Conservation (phyloP, 139 green algal genomes). For the Volvox africanus region DNA sequence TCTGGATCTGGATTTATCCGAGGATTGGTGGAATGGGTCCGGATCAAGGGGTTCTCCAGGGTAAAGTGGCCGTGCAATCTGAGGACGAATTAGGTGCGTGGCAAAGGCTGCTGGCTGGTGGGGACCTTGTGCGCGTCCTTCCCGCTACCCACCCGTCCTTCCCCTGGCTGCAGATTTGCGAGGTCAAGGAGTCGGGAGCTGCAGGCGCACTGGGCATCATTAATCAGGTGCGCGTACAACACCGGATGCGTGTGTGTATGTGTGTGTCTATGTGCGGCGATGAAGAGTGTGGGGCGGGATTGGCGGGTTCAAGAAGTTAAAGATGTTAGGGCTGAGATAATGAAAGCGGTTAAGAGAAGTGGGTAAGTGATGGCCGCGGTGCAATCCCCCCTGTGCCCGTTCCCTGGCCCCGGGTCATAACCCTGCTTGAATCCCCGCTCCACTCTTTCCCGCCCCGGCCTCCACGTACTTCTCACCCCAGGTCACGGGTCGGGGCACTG, state of each 20-base stretch:
- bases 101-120: background rate
- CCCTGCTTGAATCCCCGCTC: background rate
- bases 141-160: background rate
- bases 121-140: background rate
- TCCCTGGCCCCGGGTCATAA: background rate
- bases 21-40: too few relatives aligned
- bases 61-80: too few relatives aligned
- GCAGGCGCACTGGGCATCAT: constrained; percentile 82
- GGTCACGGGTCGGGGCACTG: constrained; percentile 75
- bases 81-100: too few relatives aligned
- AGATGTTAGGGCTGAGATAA: too few relatives aligned
- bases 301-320: too few relatives aligned
- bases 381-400: background rate
- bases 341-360: too few relatives aligned
- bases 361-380: too few relatives aligned
- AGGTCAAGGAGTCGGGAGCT: constrained; percentile 84
- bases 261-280: too few relatives aligned
- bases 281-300: background rate
- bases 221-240: constrained; percentile 49
- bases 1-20: too few relatives aligned
- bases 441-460: background rate
- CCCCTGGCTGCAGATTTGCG: constrained; percentile 65
- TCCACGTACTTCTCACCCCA: background rate
- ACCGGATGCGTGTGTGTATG: too few relatives aligned
- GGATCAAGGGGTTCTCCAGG: too few relatives aligned